phyloP scores from a whole-genome alignment of 441 rosid genomes.

The Erodium trifolium region DNA sequence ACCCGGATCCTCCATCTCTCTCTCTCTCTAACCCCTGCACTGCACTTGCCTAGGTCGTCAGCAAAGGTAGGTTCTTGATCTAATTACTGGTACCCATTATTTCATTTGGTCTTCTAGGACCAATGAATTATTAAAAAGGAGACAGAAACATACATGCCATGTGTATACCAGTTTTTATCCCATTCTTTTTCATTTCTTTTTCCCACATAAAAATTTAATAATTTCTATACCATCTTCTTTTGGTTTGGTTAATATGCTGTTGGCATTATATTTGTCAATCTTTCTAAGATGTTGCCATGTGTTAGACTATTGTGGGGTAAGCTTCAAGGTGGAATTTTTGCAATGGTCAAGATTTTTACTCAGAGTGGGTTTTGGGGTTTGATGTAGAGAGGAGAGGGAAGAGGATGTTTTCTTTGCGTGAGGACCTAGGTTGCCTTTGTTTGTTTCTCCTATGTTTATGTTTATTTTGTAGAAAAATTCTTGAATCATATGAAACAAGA shows the following conservation, averaged over 20 bases:
- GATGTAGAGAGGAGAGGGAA: conserved; percentile 5
- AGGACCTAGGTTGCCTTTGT: conserved; percentile 1
- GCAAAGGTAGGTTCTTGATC: conserved; percentile 18
- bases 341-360: conserved; percentile 12
- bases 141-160: no score
- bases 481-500: background rate
- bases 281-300: conserved; percentile 5
- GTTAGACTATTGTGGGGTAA: conserved; percentile 11
- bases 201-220: background rate
- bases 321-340: background rate
- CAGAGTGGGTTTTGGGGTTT: conserved; percentile 23
- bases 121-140: no score
- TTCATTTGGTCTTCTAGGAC: no score
- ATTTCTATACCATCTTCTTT: no score
- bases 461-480: conserved; percentile 16
- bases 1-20: no score
- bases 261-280: no score
- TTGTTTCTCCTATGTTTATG: conserved; percentile 18
- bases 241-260: no score
- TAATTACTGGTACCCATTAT: no score
- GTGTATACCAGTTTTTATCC: no score
- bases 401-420: background rate
- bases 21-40: background rate
- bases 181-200: no score
- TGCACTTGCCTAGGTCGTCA: conserved; percentile 10